Percentiles rank a stretch among this genome's conserved stretches.
Conservation (phyloP, 768 basidiomycete species). For the Leccinum uliginosum region DNA sequence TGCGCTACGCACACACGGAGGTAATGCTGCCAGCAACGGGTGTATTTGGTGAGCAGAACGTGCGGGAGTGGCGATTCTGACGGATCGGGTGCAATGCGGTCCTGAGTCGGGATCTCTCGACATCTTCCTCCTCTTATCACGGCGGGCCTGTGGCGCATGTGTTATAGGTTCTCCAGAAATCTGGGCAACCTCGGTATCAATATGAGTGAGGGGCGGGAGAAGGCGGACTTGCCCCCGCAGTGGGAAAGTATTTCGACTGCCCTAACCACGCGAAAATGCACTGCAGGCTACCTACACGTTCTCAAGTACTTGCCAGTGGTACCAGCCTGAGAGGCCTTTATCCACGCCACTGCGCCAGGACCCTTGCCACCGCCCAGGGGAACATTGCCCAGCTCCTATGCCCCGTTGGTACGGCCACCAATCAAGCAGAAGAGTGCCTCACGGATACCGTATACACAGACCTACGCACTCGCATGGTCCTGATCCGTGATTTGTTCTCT, state of each 20-base stretch:
- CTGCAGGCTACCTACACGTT: background rate
- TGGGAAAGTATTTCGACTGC: background rate
- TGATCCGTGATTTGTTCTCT: background rate
- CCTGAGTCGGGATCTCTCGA: background rate
- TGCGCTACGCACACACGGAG: slow-evolving; percentile 2
- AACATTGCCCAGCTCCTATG: background rate
- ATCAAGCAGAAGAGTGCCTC: background rate
- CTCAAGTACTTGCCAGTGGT: background rate
- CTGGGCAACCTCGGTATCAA: background rate
- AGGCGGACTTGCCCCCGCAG: background rate
- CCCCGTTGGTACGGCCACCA: background rate
- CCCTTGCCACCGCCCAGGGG: background rate
- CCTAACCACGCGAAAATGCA: background rate
- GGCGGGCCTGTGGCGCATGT: background rate
- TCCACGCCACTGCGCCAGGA: no score
- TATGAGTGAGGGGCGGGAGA: background rate
- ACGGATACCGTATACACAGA: background rate
- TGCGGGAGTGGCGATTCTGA: background rate
- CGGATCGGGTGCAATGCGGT: slow-evolving; percentile 1
- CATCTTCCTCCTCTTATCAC: background rate
- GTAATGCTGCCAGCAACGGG: background rate
- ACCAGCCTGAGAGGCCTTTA: no score
- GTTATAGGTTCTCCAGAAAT: background rate
- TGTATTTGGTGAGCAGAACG: background rate
- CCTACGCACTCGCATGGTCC: background rate